Evolutionary conservation across 306 rosid genomes (phyloP).

Genomic region (Psophocarpus tetragonolobus): DNA sequence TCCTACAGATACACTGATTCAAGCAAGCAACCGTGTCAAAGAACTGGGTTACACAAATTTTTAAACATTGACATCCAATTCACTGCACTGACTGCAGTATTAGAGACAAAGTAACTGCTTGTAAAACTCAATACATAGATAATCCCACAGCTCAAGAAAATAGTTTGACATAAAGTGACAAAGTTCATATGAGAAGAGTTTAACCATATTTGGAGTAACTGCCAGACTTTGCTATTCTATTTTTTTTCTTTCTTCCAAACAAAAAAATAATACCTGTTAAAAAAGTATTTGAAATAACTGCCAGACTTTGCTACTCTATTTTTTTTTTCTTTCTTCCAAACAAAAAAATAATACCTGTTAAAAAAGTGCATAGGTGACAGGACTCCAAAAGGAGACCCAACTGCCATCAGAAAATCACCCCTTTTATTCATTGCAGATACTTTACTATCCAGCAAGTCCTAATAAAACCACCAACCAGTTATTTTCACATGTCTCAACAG

Average conservation of each 20-base stretch:
- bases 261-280: too few species aligned
- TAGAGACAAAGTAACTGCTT: conserved; percentile 8
- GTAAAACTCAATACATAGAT: conserved; percentile 15
- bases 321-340: not conserved
- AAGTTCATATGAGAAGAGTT: conserved; percentile 13
- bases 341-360: conserved; percentile 59
- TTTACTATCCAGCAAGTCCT: conserved; percentile 57
- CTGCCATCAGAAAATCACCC: conserved; percentile 81
- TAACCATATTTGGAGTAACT: conserved; percentile 25
- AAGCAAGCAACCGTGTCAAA: conserved; percentile 46
- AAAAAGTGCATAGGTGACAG: conserved; percentile 88
- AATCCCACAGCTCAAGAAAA: conserved; percentile 17
- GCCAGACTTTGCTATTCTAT: not conserved
- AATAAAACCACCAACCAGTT: conserved; percentile 35
- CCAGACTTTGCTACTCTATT: not conserved
- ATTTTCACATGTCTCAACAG: conserved; percentile 25
- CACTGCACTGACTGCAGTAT: not conserved
- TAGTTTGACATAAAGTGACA: conserved; percentile 1
- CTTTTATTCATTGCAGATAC: conserved; percentile 62
- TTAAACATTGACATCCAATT: conserved; percentile 24
- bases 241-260: not conserved
- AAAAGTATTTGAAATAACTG: conserved; percentile 28
- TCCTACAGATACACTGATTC: conserved; percentile 81
- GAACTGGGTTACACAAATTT: conserved; percentile 17
- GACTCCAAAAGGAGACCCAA: conserved; percentile 97